phyloP scores from a whole-genome alignment of 2,329 filamentous ascomycete species.

The Apiospora sp. region DNA sequence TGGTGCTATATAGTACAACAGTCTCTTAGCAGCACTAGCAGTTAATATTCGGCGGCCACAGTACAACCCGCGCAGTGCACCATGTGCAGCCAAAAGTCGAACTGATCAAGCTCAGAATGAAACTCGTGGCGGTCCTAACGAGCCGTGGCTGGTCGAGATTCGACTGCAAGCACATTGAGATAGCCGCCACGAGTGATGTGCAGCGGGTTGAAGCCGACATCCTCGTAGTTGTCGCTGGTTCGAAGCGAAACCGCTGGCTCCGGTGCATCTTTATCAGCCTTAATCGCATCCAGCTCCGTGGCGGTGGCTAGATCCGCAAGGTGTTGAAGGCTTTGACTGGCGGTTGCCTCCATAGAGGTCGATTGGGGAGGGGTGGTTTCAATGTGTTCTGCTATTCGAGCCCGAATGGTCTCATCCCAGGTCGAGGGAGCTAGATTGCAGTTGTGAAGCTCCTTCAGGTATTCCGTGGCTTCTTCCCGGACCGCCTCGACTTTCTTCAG shows the following conservation, averaged over 20 bases:
- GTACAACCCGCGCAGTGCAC: neutral
- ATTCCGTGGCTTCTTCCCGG: slow-evolving; percentile 62
- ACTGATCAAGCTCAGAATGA: neutral
- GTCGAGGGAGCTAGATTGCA: slow-evolving; percentile 56
- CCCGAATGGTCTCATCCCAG: slow-evolving; percentile 65
- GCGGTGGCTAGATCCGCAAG: slow-evolving; percentile 65
- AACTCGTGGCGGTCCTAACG: slow-evolving; percentile 28
- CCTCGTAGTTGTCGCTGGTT: slow-evolving; percentile 48
- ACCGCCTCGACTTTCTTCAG: slow-evolving; percentile 63
- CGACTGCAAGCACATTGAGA: slow-evolving; percentile 41
- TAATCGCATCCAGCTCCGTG: slow-evolving; percentile 39
- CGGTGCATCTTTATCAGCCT: slow-evolving; percentile 35
- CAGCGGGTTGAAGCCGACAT: slow-evolving; percentile 52
- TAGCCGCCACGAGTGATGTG: slow-evolving; percentile 49
- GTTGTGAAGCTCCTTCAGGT: slow-evolving; percentile 65
- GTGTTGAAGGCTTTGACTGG: slow-evolving; percentile 65
- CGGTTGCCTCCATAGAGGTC: slow-evolving; percentile 49
- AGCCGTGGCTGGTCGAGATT: slow-evolving; percentile 31
- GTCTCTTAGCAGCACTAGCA: neutral
- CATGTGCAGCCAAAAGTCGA: neutral
- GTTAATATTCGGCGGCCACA: neutral
- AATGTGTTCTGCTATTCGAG: slow-evolving; percentile 56
- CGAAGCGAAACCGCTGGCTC: slow-evolving; percentile 30
- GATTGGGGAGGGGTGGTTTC: slow-evolving; percentile 45
- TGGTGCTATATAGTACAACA: neutral